A percentile compares a stretch with the other conserved stretches of the same genome.
Evolutionary conservation across 2,329 filamentous ascomycete species (phyloP).

Genomic region (Truncatella angustata): DNA sequence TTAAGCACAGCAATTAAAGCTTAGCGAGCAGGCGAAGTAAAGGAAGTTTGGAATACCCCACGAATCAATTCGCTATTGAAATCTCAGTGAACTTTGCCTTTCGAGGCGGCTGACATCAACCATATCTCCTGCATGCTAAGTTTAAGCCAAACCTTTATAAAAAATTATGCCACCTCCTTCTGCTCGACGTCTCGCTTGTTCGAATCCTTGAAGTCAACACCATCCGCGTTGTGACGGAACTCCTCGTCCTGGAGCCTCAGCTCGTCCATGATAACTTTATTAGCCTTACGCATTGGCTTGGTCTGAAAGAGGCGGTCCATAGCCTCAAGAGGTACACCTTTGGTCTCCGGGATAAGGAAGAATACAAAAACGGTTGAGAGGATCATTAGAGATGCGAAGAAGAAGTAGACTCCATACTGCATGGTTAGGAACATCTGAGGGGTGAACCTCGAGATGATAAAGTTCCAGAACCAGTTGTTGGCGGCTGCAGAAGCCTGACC

Average conservation of each 20-base stretch:
- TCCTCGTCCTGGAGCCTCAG: slow-evolving; percentile 34
- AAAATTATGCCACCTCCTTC: slow-evolving; percentile 5
- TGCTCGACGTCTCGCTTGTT: slow-evolving; percentile 12
- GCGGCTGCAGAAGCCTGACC: slow-evolving; percentile 71
- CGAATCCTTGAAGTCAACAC: slow-evolving; percentile 14
- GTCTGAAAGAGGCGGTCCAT: slow-evolving; percentile 62
- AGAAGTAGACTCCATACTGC: slow-evolving; percentile 66
- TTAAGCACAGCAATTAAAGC: too few relatives aligned
- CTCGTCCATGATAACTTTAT: slow-evolving; percentile 42
- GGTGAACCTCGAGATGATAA: slow-evolving; percentile 66
- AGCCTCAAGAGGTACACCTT: slow-evolving; percentile 61
- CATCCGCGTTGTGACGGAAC: slow-evolving; percentile 27
- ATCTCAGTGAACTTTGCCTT: too few relatives aligned
- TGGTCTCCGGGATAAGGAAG: slow-evolving; percentile 65
- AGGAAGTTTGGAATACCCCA: too few relatives aligned
- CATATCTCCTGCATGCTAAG: too few relatives aligned
- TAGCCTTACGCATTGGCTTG: slow-evolving; percentile 43
- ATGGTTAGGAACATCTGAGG: slow-evolving; percentile 61
- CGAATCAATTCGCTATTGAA: too few relatives aligned
- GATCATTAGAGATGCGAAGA: slow-evolving; percentile 65
- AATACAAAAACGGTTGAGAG: slow-evolving; percentile 57
- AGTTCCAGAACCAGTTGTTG: slow-evolving; percentile 74
- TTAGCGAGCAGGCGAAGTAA: too few relatives aligned
- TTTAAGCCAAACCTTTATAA: too few relatives aligned
- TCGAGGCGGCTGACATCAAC: too few relatives aligned